These are phyloP conservation scores for Psilocybe tampanensis DNA, from an alignment of 768 basidiomycete genomes.

Conservation along the genomic window DNA sequence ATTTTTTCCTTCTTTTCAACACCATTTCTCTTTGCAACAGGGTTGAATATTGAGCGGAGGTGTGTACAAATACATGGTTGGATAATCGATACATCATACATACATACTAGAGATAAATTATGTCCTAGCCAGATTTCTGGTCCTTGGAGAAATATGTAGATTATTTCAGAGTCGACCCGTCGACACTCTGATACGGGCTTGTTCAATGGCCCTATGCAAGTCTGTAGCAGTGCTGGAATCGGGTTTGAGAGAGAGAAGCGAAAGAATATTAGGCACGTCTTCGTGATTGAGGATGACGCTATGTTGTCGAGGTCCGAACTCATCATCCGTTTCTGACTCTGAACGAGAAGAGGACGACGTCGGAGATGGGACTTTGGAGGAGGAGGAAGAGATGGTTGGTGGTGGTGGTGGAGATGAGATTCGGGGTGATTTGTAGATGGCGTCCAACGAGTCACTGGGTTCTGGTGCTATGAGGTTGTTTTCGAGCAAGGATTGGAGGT, in stretches of 20 bases:
- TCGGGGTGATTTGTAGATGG: constrained; percentile 45
- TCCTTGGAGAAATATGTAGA: too few species aligned
- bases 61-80: not conserved
- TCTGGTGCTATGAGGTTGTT: constrained; percentile 58
- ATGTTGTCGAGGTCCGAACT: constrained; percentile 12
- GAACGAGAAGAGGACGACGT: constrained; percentile 1
- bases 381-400: not conserved
- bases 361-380: not conserved
- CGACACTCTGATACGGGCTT: constrained; percentile 41
- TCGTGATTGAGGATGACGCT: constrained; percentile 43
- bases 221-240: constrained; percentile 43
- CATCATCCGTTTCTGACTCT: not conserved
- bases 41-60: not conserved
- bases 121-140: too few species aligned
- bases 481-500: constrained; percentile 63
- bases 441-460: constrained; percentile 55
- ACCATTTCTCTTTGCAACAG: not conserved
- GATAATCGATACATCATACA: too few species aligned
- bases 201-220: constrained; percentile 67
- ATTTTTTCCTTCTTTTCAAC: not conserved
- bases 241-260: constrained; percentile 44
- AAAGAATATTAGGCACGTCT: constrained; percentile 54
- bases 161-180: not conserved
- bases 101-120: too few species aligned
- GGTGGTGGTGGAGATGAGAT: not conserved